Conservation (phyloP, 768 basidiomycete genomes). For the Boletus eberwhitei region DNA sequence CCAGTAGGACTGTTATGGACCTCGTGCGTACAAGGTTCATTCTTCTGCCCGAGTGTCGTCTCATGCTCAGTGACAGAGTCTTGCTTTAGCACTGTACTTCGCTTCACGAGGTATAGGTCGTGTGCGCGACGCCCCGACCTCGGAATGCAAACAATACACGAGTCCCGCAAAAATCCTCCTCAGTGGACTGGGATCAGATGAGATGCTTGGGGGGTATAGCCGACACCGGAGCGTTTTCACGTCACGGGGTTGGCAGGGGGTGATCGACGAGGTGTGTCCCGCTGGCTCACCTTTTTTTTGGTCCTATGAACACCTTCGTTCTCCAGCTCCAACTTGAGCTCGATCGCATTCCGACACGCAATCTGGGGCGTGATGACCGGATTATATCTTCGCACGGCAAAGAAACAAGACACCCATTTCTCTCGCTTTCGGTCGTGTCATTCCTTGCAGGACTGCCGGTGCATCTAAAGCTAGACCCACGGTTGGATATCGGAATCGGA, state of each 20-base stretch:
- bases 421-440: conserved; percentile 73
- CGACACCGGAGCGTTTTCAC: conserved; percentile 79
- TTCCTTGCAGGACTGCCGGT: conserved; percentile 81
- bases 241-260: conserved; percentile 65
- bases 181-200: conserved; percentile 93
- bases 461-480: conserved; percentile 76
- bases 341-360: conserved; percentile 81
- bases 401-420: conserved; percentile 89
- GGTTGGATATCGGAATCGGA: conserved; percentile 71
- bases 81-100: conserved; percentile 90
- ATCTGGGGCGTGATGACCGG: conserved; percentile 93
- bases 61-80: conserved; percentile 53
- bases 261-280: conserved; percentile 70
- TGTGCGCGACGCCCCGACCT: conserved; percentile 38
- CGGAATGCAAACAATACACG: conserved; percentile 46
- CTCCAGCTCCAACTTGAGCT: conserved; percentile 84
- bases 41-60: neutral
- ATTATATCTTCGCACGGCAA: conserved; percentile 89
- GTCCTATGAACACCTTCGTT: neutral
- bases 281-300: neutral
- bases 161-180: conserved; percentile 81
- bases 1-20: conserved; percentile 85
- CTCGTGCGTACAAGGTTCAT: conserved; percentile 49
- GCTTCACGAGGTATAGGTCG: conserved; percentile 79
- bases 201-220: conserved; percentile 91